These are phyloP conservation scores for Phlebiopsis gigantea DNA, from an alignment of 768 basidiomycete genomes.

Conservation along the genomic window DNA sequence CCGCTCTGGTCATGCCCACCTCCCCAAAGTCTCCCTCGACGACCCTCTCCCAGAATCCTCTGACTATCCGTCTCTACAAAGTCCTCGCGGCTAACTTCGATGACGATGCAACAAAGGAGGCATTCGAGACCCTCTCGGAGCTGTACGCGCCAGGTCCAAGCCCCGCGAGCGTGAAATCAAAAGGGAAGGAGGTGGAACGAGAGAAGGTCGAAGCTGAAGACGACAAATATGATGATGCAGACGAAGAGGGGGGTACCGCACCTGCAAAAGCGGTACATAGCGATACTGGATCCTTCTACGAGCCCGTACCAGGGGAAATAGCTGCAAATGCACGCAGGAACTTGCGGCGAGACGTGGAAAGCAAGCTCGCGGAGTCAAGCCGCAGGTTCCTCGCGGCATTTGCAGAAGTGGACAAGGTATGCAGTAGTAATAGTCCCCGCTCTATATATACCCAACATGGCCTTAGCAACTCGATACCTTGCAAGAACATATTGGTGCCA, in stretches of 20 bases:
- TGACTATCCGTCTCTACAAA: conserved; percentile 87
- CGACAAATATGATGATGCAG: background rate
- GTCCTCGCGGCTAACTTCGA: conserved; percentile 78
- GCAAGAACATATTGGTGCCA: conserved; percentile 69
- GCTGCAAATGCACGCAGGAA: conserved; percentile 74
- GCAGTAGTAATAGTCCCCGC: conserved; percentile 25
- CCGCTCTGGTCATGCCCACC: conserved; percentile 15
- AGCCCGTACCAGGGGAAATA: conserved; percentile 48
- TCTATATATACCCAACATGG: background rate
- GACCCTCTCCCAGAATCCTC: conserved; percentile 51
- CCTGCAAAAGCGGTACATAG: background rate
- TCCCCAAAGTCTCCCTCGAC: conserved; percentile 20
- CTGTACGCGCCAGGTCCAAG: conserved; percentile 47
- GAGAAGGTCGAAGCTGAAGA: conserved; percentile 21
- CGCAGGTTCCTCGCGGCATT: conserved; percentile 79
- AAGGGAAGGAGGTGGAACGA: conserved; percentile 20
- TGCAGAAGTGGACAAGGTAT: conserved; percentile 84
- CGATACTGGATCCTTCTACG: conserved; percentile 19
- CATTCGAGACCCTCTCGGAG: conserved; percentile 76
- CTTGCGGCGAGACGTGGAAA: conserved; percentile 81
- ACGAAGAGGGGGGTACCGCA: conserved; percentile 3
- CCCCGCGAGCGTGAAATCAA: conserved; percentile 27
- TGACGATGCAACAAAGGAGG: conserved; percentile 73
- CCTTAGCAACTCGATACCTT: conserved; percentile 78
- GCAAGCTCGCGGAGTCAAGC: conserved; percentile 76